Conservation (phyloP, 2,329 filamentous ascomycete genomes). For the Raffaelea ambrosiae region DNA sequence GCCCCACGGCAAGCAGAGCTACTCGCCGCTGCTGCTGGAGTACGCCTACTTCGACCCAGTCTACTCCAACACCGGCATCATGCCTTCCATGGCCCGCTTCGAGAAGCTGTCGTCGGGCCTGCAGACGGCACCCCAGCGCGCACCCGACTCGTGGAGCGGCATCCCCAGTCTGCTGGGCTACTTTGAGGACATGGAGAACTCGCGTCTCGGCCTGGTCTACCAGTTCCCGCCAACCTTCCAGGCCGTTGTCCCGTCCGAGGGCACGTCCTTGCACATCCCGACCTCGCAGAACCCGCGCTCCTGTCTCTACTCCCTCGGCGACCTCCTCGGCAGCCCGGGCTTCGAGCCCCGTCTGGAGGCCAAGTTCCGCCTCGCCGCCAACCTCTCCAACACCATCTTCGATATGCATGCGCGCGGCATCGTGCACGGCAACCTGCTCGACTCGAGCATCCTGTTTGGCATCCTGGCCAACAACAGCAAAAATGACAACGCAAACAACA, state of each 20-base stretch:
- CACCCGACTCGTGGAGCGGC: conserved; percentile 47
- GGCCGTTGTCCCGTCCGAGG: conserved; percentile 29
- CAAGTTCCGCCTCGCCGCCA: conserved; percentile 66
- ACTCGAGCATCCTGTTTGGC: conserved; percentile 60
- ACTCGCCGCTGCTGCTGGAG: conserved; percentile 57
- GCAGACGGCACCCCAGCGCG: conserved; percentile 38
- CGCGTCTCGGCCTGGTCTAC: conserved; percentile 67
- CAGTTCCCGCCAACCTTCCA: conserved; percentile 61
- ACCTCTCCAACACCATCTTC: conserved; percentile 64
- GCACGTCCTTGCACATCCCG: neutral
- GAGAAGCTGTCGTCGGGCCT: conserved; percentile 54
- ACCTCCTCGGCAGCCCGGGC: conserved; percentile 42
- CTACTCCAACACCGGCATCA: conserved; percentile 53
- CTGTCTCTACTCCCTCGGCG: conserved; percentile 43
- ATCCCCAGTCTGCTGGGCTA: conserved; percentile 56
- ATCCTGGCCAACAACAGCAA: conserved; percentile 23
- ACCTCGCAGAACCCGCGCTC: conserved; percentile 30
- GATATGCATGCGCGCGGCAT: conserved; percentile 63
- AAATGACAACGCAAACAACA: neutral
- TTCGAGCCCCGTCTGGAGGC: conserved; percentile 63
- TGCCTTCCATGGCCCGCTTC: conserved; percentile 56
- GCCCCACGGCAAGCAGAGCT: conserved; percentile 32
- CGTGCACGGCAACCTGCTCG: conserved; percentile 61
- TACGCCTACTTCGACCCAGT: conserved; percentile 59
- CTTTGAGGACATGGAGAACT: conserved; percentile 63